Percentiles rank a stretch among this genome's conserved stretches.
Evolutionary conservation across 2,329 filamentous ascomycete genomes (phyloP).

Genomic region (Fusarium heterosporum): DNA sequence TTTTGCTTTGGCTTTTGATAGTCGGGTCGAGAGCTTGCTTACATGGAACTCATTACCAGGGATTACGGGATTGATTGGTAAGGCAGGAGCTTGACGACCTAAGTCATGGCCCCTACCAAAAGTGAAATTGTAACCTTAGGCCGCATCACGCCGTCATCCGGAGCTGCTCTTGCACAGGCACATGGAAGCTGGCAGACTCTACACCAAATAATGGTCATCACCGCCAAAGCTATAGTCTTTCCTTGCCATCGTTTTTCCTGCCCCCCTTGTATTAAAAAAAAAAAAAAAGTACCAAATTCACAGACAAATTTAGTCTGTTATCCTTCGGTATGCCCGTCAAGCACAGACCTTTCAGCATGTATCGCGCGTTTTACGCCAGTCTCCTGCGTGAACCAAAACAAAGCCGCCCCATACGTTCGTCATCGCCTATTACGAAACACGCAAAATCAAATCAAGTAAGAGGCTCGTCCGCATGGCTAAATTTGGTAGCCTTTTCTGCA

Average conservation of each 20-base stretch:
- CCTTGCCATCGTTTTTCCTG: slow-evolving; percentile 14
- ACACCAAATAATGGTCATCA: not conserved
- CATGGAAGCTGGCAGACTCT: not conserved
- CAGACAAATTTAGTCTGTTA: slow-evolving; percentile 14
- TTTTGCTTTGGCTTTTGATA: slow-evolving; percentile 7
- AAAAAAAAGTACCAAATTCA: slow-evolving; percentile 9
- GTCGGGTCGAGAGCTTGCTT: not conserved
- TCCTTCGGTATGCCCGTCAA: slow-evolving; percentile 20
- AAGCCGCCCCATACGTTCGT: slow-evolving; percentile 7
- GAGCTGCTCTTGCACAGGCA: not conserved
- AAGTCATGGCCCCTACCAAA: not conserved
- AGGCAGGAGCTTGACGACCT: not conserved
- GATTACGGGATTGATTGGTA: not conserved
- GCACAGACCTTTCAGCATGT: slow-evolving; percentile 23
- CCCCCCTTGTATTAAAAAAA: not conserved
- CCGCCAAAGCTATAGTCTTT: not conserved
- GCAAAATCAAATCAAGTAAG: slow-evolving; percentile 1
- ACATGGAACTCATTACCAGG: not conserved
- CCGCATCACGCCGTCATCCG: not conserved
- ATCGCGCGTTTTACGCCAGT: slow-evolving; percentile 19
- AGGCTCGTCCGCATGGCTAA: slow-evolving; percentile 1
- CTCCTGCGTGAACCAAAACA: not conserved
- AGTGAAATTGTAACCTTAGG: not conserved
- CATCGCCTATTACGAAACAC: slow-evolving; percentile 15
- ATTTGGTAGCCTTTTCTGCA: slow-evolving; percentile 11